These are phyloP conservation scores for Glonium stellatum DNA, from an alignment of 495 filamentous ascomycete species.

Conservation along the genomic window DNA sequence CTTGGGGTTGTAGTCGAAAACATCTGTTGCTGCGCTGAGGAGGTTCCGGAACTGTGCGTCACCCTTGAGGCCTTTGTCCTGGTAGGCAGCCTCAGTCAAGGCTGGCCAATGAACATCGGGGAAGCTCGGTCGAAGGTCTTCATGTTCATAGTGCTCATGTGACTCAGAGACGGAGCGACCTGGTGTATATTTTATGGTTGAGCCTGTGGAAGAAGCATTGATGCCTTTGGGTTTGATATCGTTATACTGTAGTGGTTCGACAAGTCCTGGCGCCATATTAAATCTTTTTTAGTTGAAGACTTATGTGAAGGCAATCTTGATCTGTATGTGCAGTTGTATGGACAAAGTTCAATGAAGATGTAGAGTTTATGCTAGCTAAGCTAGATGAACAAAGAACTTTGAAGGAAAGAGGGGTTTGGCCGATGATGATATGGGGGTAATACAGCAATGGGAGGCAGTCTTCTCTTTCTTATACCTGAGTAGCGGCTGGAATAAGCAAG, in stretches of 20 bases:
- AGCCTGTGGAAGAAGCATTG: not conserved
- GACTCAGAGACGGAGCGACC: constrained; percentile 42
- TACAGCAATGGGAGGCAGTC: not conserved
- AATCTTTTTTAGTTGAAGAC: too few species aligned
- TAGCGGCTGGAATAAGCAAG: not conserved
- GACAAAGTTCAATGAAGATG: not conserved
- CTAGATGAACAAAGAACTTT: not conserved
- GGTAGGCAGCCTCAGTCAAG: constrained; percentile 45
- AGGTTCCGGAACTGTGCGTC: constrained; percentile 54
- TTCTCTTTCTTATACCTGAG: not conserved
- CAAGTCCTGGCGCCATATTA: constrained; percentile 24
- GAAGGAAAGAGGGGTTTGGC: not conserved
- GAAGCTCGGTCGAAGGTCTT: constrained; percentile 51
- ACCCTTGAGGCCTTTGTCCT: constrained; percentile 51
- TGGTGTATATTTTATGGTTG: constrained; percentile 33
- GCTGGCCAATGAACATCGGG: constrained; percentile 50
- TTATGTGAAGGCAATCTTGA: not conserved
- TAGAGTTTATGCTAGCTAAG: not conserved
- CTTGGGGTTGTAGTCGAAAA: constrained; percentile 59
- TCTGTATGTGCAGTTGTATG: not conserved
- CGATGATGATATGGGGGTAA: not conserved
- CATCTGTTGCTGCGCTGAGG: constrained; percentile 45
- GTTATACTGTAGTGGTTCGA: constrained; percentile 11
- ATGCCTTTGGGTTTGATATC: not conserved
- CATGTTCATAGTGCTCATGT: constrained; percentile 47